Percentiles rank a stretch among this genome's conserved stretches.
Evolutionary conservation across 768 basidiomycete genomes (phyloP).

Genomic region (Boletus subparvulus): DNA sequence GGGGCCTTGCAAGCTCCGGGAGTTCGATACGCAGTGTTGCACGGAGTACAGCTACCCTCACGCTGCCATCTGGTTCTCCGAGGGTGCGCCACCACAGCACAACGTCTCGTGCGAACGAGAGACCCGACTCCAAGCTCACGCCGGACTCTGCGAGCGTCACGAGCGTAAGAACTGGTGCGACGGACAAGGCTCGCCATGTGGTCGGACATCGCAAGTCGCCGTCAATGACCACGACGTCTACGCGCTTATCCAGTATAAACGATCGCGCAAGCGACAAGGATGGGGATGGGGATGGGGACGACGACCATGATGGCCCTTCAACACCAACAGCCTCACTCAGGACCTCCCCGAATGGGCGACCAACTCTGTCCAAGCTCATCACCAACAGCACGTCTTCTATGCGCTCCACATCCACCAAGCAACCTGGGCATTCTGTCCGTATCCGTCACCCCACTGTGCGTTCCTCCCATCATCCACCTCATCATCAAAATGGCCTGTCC

Average conservation of each 20-base stretch:
- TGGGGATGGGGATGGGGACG: constrained; percentile 6
- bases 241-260: neutral
- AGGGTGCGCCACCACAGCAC: constrained; percentile 30
- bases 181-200: constrained; percentile 25
- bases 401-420: constrained; percentile 21
- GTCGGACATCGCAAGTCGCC: constrained; percentile 24
- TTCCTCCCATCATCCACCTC: constrained; percentile 21
- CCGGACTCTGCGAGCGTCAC: constrained; percentile 39
- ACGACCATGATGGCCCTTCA: constrained; percentile 13
- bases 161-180: constrained; percentile 25
- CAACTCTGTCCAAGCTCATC: constrained; percentile 27
- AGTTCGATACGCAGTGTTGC: constrained; percentile 49
- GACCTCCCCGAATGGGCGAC: constrained; percentile 22
- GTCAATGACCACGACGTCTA: constrained; percentile 13
- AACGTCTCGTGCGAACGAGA: constrained; percentile 28
- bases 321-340: constrained; percentile 17
- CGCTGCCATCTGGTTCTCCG: constrained; percentile 13
- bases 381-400: constrained; percentile 26
- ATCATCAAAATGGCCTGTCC: constrained; percentile 24
- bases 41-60: constrained; percentile 37
- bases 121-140: constrained; percentile 75
- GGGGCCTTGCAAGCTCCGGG: constrained; percentile 27
- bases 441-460: constrained; percentile 25
- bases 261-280: constrained; percentile 1
- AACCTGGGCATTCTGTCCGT: constrained; percentile 15